Evolutionary conservation across 345 rosid species (phyloP), one percentile per base, ranked within the genome.

Genomic region (Boechera divaricarpa): DNA sequence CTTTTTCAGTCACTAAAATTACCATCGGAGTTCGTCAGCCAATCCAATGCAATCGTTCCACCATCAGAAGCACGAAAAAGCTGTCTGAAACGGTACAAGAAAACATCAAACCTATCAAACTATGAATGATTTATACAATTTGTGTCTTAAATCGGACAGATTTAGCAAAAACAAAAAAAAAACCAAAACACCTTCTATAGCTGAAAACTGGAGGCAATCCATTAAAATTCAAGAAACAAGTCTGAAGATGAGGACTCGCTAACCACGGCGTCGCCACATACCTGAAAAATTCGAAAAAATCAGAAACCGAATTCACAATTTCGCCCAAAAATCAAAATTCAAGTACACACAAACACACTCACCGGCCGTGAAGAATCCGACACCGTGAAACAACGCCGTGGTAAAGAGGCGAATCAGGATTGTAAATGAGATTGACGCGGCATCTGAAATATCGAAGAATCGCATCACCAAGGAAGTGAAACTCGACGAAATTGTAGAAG

Each of bases 241-340:
- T 90, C 77, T 91, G 97, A n/a, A 93, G 24, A 83, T 93, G 96
- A 80, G 97, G 97, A 70, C 97, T 90, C 10, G 98, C 82, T 38
- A 93, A 82, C 98, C 98, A 93, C 0, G 92, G 92, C 1, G 96
- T 91, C 35, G 86, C 86, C 70, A 83, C 60, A 77, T 91, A 93
- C 81, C 97, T 89, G 32, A 10, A 49, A 3, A 11, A 13, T 59
- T 1, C 41, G 2, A 9, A 33, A 57, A 4, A 35, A 2, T 42
- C 10, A 13, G 3, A 57, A 75, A 64, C 26, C 38, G 16, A 13
- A 71, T 54, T 1, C 4, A 63, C 11, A 64, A 65, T 10, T 12
- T 26, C 4, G 2, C 7, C 18, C 63, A 28, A 10, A 15, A 28
- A 18, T 16, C 11, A 1, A 44, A 26, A 6, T 2, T 0, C 4